Base-by-base conservation (phyloP, 768 basidiomycete species). In the Russula ochroleuca region DNA sequence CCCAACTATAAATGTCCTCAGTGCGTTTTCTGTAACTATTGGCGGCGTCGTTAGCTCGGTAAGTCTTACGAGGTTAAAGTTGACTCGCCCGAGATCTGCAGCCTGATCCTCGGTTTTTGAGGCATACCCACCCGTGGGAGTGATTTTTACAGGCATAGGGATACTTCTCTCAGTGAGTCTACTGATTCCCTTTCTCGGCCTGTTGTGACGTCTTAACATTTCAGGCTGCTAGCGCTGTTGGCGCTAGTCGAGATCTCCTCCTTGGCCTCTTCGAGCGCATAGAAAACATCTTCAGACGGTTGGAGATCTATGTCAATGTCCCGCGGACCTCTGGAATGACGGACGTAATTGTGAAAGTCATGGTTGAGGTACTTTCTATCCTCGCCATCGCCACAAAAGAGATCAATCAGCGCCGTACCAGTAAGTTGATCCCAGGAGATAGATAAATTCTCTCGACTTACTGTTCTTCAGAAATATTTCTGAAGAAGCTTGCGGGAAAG, bases 311-410 rank as follows among this genome's bases (percentile, higher is more conserved):
- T 31, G 31, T 25, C 6, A 19, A 56, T 9, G 8, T 56, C 10
- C 47, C 43, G 21, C 35, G 35, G 17, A 49, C 53, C 4, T 23
- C 23, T 1, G 54, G 21, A 8, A 62, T 55, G 53, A 41, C 33
- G 2, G 25, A 56, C 13, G 37, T 23, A 13, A 49, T 55, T 13
- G 53, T 55, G 11, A 31, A 41, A 17, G 37, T 55, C 17, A 62
- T 62, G 54, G 53, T 38, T 1, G 61, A 56, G 21, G 45, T 62
- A 7, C 53, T 62, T 6, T 13, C 19, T 13, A 56, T 62, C 19
- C 53, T 62, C 40, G 53, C 41, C 37, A 28, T 62, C 15, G 53
- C 31, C 17, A 55, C 53, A 15, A 55, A 40, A 31, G 45, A 49
- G 45, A 28, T 62, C 1, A 49, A 23, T 19, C 61, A 38, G 25